Percentiles rank a stretch among this genome's conserved stretches.
These are phyloP conservation scores for Pseudonitzschia pungens DNA, from an alignment of 108 stramenopile species.

Conservation along the genomic window DNA sequence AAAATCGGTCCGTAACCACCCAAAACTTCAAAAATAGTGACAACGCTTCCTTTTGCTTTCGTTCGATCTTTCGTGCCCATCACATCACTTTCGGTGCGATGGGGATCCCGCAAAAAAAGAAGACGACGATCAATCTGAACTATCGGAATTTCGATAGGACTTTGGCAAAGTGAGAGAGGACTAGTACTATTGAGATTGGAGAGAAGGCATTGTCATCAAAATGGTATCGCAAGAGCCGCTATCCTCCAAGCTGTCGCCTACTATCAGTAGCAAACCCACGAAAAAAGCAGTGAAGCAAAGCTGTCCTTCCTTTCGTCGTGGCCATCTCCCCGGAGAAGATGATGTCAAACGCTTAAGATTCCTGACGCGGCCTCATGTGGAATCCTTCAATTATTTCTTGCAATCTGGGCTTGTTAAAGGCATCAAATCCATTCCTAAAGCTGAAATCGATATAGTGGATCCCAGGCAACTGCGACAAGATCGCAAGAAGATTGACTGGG, in stretches of 20 bases:
- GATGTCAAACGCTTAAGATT: constrained; percentile 59
- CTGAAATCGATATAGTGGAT: constrained; percentile 69
- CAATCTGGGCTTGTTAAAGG: constrained; percentile 58
- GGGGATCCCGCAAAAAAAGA: not conserved
- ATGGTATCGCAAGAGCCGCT: constrained; percentile 6
- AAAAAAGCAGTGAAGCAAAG: constrained; percentile 30
- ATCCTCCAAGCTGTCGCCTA: not conserved
- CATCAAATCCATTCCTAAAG: constrained; percentile 60
- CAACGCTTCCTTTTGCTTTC: not conserved
- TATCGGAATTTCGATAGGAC: not conserved
- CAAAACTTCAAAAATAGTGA: not conserved
- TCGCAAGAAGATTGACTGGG: constrained; percentile 30
- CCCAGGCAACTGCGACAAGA: constrained; percentile 27
- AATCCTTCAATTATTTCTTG: constrained; percentile 82
- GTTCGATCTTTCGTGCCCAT: not conserved
- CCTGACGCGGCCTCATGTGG: constrained; percentile 77
- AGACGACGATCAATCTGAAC: not conserved
- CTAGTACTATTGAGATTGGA: not conserved
- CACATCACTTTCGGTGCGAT: not conserved
- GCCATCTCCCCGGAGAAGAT: constrained; percentile 50
- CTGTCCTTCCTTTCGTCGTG: constrained; percentile 79
- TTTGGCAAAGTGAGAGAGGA: not conserved
- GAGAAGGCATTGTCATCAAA: not conserved
- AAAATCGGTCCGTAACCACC: not conserved
- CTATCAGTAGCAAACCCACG: not conserved